Base-by-base conservation (phyloP, 2,329 filamentous ascomycete species). In the Colletotrichum tropicicola region DNA sequence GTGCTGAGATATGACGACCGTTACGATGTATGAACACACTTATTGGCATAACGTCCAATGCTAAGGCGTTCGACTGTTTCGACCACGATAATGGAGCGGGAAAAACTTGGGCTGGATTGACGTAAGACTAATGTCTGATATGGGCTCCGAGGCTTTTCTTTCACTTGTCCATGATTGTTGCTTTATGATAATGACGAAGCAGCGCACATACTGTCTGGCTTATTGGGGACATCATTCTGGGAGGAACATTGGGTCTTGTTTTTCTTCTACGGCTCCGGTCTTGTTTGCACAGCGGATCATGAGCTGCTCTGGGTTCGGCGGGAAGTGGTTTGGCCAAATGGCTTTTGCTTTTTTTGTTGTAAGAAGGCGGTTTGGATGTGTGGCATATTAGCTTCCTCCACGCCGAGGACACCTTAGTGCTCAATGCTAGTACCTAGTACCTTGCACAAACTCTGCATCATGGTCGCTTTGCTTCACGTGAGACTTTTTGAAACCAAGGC, bases 11-110 rank as follows among this genome's bases (percentile, higher is more conserved):
- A 63, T 63, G 55, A 66, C 59, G 48, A 68, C 56, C 48, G 53
- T 65, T 70, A 68, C 61, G 66, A 71, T 66, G 68, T 68, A 66
- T 61, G 68, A 68, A 59, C 35, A 60, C 25, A 65, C 35, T 61
- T 51, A 65, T 48, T 66, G 59, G 63, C 63, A 66, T 66, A 35
- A 64, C 59, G 59, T 65, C 62, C 57, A 44, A 62, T 65, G 62
- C 58, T 37, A 23, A 51, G 44, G 62, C 58, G 51, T 65, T 47
- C 51, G 60, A 59, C 55, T 54, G 59, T 59, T 64, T 59, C 47
- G 60, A 53, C 55, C 53, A 61, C 57, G 62, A 65, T 62, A 56
- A 65, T 65, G 57, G 61, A 65, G 61, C 48, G 27, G 49, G 37
- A 58, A 56, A 44, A 58, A 28, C 25, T 52, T 47, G 58, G 59